Conservation (phyloP, 1,284 basidiomycete genomes). For the Singerocomus inundabilis region DNA sequence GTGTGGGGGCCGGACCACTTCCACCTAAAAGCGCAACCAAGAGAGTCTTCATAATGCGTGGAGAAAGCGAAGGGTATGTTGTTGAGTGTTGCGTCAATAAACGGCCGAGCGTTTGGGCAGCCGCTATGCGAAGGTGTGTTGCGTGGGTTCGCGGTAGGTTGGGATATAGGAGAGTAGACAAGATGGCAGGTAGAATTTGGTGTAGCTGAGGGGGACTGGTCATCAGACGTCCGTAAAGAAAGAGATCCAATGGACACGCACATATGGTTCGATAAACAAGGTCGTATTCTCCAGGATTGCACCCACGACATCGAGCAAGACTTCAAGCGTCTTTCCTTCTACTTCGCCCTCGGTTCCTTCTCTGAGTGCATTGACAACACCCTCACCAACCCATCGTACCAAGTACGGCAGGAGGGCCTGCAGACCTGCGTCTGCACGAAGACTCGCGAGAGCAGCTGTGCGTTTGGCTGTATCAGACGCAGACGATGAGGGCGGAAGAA, state of each 20-base stretch:
- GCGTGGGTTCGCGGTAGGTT: conserved; percentile 62
- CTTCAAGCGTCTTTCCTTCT: conserved; percentile 69
- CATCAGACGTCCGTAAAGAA: not conserved
- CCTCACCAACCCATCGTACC: conserved; percentile 92
- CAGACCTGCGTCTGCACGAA: conserved; percentile 88
- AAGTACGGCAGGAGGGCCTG: conserved; percentile 95
- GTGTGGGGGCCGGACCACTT: conserved; percentile 10
- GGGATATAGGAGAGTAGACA: conserved; percentile 88
- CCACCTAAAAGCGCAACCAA: conserved; percentile 72
- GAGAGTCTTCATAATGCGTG: conserved; percentile 91
- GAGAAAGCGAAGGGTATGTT: conserved; percentile 81
- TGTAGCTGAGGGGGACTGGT: conserved; percentile 64
- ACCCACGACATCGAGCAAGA: conserved; percentile 78
- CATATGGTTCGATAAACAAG: conserved; percentile 96
- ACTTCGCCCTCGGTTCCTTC: conserved; percentile 58
- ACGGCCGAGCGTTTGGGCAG: conserved; percentile 81
- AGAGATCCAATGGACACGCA: conserved; percentile 44
- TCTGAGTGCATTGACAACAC: conserved; percentile 67
- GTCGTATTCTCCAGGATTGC: conserved; percentile 82
- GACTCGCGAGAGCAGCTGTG: conserved; percentile 85
- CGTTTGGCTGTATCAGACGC: conserved; percentile 59
- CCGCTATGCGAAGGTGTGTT: conserved; percentile 68
- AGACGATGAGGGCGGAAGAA: conserved; percentile 51
- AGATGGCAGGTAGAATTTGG: conserved; percentile 90
- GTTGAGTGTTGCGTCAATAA: conserved; percentile 77